These are phyloP conservation scores for Neopestalotiopsis sp. DNA, from an alignment of 2,329 filamentous ascomycete genomes.

Conservation along the genomic window DNA sequence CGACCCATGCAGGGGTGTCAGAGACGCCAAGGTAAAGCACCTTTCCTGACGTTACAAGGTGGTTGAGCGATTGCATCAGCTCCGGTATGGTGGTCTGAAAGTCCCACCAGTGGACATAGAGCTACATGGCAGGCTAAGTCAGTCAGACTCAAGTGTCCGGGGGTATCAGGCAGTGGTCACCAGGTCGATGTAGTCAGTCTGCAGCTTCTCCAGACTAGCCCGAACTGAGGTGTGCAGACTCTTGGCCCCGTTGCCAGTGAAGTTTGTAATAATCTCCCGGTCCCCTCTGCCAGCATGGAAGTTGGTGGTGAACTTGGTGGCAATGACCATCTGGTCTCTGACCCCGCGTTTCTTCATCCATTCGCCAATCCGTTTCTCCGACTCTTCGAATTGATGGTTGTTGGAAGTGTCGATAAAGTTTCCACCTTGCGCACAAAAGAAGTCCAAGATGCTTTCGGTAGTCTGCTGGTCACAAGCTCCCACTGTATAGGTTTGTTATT, in stretches of 20 bases:
- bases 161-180: no score
- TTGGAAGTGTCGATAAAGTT: constrained; percentile 73
- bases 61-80: constrained; percentile 48
- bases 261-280: constrained; percentile 48
- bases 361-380: constrained; percentile 62
- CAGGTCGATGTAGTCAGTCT: constrained; percentile 59
- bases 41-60: constrained; percentile 46
- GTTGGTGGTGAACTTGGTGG: constrained; percentile 61
- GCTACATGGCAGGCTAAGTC: constrained; percentile 34
- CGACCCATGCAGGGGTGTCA: constrained; percentile 47
- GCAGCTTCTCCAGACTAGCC: constrained; percentile 59
- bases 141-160: no score
- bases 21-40: constrained; percentile 48
- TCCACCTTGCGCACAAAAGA: constrained; percentile 63
- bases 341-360: constrained; percentile 56
- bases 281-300: constrained; percentile 46
- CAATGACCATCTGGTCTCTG: constrained; percentile 59
- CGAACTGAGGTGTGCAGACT: constrained; percentile 59
- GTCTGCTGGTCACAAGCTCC: no score
- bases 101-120: constrained; percentile 54
- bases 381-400: constrained; percentile 63
- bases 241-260: constrained; percentile 63
- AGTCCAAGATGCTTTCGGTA: constrained; percentile 45
- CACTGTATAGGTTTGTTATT: constrained; percentile 42
- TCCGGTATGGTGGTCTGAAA: constrained; percentile 47